Evolutionary conservation across 371 early-diverging fungal genomes (phyloP), one percentile per base, ranked within the genome.

Genomic region (Rhizomucor pusillus): DNA sequence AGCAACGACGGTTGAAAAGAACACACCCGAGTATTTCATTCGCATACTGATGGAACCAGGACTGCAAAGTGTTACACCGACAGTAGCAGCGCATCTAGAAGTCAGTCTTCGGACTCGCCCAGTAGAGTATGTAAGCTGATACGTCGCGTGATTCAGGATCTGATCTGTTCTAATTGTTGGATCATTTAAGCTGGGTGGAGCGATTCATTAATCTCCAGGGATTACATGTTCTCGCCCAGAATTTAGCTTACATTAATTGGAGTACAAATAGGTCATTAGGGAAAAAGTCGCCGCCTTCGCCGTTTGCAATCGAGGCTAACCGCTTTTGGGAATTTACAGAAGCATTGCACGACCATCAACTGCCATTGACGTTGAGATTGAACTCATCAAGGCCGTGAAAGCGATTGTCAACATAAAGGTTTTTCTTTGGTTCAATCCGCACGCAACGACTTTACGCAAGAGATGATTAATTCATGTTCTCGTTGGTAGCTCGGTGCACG

Each of bases 341-440:
- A 69, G 71, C 47, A 83, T 5, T 7, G 29, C 7, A 7, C n/a
- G n/a, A n/a, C 7, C 29, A 7, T 7, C 81, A 19, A 65, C 67
- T 16, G 85, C 84, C 50, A 60, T 87, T 5, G 79, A 84, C 41
- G 70, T 88, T 56, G 92, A 91, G 59, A 66, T 79, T 24, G 90
- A 88, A 66, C 85, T 90, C 50, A 79, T 88, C 40, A 86, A 85
- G 51, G 85, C 86, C 48, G 75, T 89, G 52, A 89, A 89, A 50
- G 77, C 86, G 1, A 58, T 90, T 9, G 68, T 87, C 43, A 89
- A 88, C 57, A 85, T 82, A 56, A 79, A 69, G 51, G 69, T 66
- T 64, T 50, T 46, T 33, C 6, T 14, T 43, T 14, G 20, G 2
- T 36, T 6, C 23, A 19, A 5, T 11, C n/a, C 5, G 19, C 4